Conservation (phyloP, 352 stramenopile genomes). For the Phytopythium helicoides region DNA sequence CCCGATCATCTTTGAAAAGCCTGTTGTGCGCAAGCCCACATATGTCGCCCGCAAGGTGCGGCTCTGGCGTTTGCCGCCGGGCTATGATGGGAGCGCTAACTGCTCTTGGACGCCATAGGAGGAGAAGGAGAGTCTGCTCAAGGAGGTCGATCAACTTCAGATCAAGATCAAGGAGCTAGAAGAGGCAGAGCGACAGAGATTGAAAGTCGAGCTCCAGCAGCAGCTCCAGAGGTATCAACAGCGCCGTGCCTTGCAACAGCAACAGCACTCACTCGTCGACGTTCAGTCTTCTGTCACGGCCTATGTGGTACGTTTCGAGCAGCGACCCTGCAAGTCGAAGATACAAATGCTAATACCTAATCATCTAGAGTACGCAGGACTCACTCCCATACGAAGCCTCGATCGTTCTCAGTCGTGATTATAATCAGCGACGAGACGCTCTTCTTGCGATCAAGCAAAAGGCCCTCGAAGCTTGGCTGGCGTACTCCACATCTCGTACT, state of each 20-base stretch:
- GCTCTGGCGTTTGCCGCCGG: not conserved
- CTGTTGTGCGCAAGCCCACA: constrained; percentile 12
- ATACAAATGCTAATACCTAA: not conserved
- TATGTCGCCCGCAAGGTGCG: constrained; percentile 17
- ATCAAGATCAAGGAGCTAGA: constrained; percentile 9
- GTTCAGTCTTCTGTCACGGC: constrained; percentile 22
- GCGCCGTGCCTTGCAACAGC: constrained; percentile 9
- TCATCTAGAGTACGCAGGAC: constrained; percentile 26
- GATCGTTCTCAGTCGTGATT: constrained; percentile 34
- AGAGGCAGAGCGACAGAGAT: not conserved
- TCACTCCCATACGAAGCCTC: constrained; percentile 30
- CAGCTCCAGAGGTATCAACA: constrained; percentile 14
- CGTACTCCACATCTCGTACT: constrained; percentile 37
- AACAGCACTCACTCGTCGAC: constrained; percentile 27
- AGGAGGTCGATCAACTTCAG: constrained; percentile 28
- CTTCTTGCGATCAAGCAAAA: constrained; percentile 24
- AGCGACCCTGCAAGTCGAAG: not conserved
- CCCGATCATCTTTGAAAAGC: not conserved
- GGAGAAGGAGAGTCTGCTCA: constrained; percentile 27
- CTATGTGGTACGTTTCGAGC: constrained; percentile 17
- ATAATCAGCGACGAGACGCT: constrained; percentile 21
- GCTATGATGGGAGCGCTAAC: not conserved
- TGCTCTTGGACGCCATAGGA: constrained; percentile 15
- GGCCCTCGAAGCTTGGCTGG: constrained; percentile 23
- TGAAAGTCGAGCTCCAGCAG: constrained; percentile 10